Base-by-base conservation (phyloP, 176 grass and related monocot genomes). In the Rhipidocladum racemiflorum region DNA sequence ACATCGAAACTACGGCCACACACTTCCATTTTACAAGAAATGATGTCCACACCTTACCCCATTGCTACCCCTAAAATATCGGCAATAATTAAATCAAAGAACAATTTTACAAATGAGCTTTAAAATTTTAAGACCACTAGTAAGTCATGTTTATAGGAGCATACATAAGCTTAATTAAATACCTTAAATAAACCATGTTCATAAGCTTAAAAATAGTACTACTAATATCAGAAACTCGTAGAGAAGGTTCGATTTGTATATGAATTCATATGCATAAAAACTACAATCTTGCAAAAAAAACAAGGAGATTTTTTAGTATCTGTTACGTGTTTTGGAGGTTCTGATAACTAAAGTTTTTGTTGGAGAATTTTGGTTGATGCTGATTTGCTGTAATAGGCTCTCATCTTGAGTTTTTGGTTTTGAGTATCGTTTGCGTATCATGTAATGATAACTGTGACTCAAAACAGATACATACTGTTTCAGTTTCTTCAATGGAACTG, bases 11-110 rank as follows among this genome's bases (percentile, higher is more conserved):
- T 50, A 65, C 42, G 55, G 77, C 74, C 83, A 48, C 56, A 72
- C 38, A 21, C 56, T 29, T 78, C 40, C 72, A 61, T 44, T 28
- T 87, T 13, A 21, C 73, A 38, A 49, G 68, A 77, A 65, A 77
- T 34, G 66, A 29, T 67, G 69, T 86, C 78, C 48, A 50, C 72
- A 24, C 21, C 23, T 73, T 49, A 60, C 30, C 48, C 29, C 1
- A 77, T 61, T 48, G 72, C 30, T 18, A 14, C 10, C 59, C 40
- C 62, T 36, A 75, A 61, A 68, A 81, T 36, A 68, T 59, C 60
- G 32, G 79, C 29, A 61, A 74, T 65, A 75, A 54, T 60, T 45
- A 50, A 32, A 59, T 75, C 34, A 35, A 71, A 82, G 57, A 25
- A 67, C 36, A 60, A 62, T 32, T 9, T 20, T 3, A 59, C 23